phyloP scores from a whole-genome alignment of 2,329 filamentous ascomycete genomes.

The Ceratocystis colombiana region DNA sequence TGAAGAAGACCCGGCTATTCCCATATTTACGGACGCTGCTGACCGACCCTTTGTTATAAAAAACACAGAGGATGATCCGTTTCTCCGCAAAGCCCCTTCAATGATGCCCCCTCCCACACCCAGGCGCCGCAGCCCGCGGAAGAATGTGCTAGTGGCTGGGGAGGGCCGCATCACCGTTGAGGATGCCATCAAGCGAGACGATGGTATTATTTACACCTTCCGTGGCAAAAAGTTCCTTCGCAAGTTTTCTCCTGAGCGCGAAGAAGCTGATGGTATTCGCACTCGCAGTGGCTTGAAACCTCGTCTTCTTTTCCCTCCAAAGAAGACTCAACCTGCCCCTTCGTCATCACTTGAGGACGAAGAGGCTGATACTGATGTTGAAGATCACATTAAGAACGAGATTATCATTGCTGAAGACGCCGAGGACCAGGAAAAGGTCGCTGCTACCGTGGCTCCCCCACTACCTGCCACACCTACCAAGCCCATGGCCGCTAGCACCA shows the following conservation, averaged over 20 bases:
- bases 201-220: constrained; percentile 68
- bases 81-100: constrained; percentile 42
- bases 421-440: constrained; percentile 27
- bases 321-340: constrained; percentile 36
- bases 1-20: constrained; percentile 50
- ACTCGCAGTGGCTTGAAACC: constrained; percentile 63
- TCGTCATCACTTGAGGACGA: constrained; percentile 43
- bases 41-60: constrained; percentile 64
- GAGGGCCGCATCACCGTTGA: constrained; percentile 51
- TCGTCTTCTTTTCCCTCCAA: constrained; percentile 56
- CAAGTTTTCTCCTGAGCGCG: constrained; percentile 45
- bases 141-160: constrained; percentile 45
- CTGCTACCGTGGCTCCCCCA: constrained; percentile 14
- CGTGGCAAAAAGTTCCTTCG: constrained; percentile 71
- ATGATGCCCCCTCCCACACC: constrained; percentile 32
- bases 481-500: constrained; percentile 14
- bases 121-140: constrained; percentile 45
- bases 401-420: constrained; percentile 26
- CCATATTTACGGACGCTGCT: constrained; percentile 69
- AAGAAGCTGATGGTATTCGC: constrained; percentile 33
- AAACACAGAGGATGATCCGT: constrained; percentile 59
- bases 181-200: constrained; percentile 52
- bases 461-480: constrained; percentile 36
- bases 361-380: constrained; percentile 50
- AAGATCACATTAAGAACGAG: constrained; percentile 38